Percentiles rank a stretch among this genome's conserved stretches.
Evolutionary conservation across 257 asterid species (phyloP).

Genomic region (Leonotis leonurus): DNA sequence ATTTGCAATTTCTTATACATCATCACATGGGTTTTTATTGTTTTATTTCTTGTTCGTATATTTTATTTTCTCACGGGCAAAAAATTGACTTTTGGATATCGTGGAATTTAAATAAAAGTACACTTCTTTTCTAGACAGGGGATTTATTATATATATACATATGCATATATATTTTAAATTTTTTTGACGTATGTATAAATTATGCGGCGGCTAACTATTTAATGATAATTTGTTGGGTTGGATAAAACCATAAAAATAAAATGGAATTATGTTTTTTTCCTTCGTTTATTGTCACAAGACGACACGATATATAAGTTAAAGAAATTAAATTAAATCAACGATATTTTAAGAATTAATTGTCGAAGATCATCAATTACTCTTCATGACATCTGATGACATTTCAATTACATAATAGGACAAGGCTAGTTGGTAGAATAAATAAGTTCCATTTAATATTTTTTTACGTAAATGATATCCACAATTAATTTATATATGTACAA

Average conservation of each 20-base stretch:
- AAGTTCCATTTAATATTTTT: neutral
- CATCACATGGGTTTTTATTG: neutral
- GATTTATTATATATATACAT: neutral
- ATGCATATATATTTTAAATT: too few relatives aligned
- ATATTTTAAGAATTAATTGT: neutral
- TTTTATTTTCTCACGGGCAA: too few relatives aligned
- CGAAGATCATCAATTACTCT: neutral
- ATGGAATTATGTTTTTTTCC: neutral
- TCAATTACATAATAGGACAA: too few relatives aligned
- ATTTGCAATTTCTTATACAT: neutral
- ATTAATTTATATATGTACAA: neutral
- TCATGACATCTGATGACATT: too few relatives aligned
- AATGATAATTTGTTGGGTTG: constrained; percentile 7
- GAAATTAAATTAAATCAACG: neutral
- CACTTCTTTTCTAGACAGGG: too few relatives aligned
- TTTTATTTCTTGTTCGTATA: neutral
- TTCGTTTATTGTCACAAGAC: neutral
- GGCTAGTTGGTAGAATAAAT: neutral
- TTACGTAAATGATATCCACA: too few relatives aligned
- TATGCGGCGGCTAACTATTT: constrained; percentile 1
- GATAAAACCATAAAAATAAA: constrained; percentile 4
- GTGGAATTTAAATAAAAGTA: neutral
- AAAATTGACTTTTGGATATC: neutral
- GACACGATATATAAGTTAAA: neutral
- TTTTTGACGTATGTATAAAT: neutral